Evolutionary conservation across 148 eudicot species (phyloP).

Genomic region (Oxyria digyna): DNA sequence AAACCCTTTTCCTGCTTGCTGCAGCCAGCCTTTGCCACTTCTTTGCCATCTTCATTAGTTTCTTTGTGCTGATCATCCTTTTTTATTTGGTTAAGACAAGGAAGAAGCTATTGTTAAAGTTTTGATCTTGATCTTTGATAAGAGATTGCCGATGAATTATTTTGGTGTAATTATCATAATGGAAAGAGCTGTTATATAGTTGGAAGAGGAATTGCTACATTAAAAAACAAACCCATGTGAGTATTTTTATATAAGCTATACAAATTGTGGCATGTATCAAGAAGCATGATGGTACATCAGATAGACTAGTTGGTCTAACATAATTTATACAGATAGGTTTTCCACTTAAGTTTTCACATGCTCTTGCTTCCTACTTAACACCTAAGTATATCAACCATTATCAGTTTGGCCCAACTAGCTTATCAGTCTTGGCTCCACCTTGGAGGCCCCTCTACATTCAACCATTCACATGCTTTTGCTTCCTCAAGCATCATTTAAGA

Average conservation of each 20-base stretch:
- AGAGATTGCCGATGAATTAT: not conserved
- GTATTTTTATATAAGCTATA: too few relatives aligned
- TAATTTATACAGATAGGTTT: too few relatives aligned
- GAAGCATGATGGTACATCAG: too few relatives aligned
- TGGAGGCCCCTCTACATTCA: not conserved
- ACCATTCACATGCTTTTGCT: not conserved
- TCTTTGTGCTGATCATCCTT: constrained; percentile 10
- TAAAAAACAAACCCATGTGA: too few relatives aligned
- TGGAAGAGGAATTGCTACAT: not conserved
- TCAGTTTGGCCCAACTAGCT: too few relatives aligned
- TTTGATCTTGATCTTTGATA: not conserved
- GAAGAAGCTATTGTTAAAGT: not conserved
- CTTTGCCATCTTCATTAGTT: constrained; percentile 23
- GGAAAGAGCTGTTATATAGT: not conserved
- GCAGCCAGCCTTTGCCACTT: constrained; percentile 28
- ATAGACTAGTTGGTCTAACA: too few relatives aligned
- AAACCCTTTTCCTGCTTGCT: constrained; percentile 12
- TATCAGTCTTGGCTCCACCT: too few relatives aligned
- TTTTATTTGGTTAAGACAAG: not conserved
- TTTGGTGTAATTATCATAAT: not conserved
- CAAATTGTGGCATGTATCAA: too few relatives aligned
- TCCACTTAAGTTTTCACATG: too few relatives aligned
- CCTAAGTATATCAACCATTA: too few relatives aligned
- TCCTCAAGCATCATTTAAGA: not conserved
- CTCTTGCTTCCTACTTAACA: too few relatives aligned